Base-by-base conservation (phyloP, 2,329 filamentous ascomycete species). In the Claviceps purpurea region DNA sequence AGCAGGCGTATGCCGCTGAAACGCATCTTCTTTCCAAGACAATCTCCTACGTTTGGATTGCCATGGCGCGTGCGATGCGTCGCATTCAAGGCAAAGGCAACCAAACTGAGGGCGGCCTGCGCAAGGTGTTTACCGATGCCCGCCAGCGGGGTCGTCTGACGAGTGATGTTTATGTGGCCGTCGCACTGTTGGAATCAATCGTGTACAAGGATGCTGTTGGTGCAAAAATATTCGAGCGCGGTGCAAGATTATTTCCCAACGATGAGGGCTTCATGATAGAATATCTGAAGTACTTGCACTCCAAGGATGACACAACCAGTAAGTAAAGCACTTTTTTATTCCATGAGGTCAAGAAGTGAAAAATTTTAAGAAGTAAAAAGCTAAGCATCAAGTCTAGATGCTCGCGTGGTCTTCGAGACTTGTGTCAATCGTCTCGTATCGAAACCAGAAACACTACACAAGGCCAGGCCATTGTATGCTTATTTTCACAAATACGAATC, bases 401-500 rank as follows among this genome's bases (percentile, higher is more conserved):
- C 93, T 38, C 82, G 93, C 58, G 90, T 93, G 10, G 89, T 96
- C 2, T 98, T 98, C 61, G 93, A 97, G 66, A 96, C 90, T 16
- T 89, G 90, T 16, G 87, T 96, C 55, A 87, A 85, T 62, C 84
- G 84, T 56, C 77, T 97, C 44, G 79, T 85, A 7, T 77, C 85
- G 24, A 93, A 90, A 58, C 81, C 87, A 0, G 87, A 89, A 58
- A 80, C 81, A 11, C 70, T 84, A 1, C 69, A 76, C 51, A 93
- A 89, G 62, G 82, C 90, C 8, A 94, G 93, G 65, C 80, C 86
- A 1, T 78, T 98, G 0, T 95, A 95, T 61, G 75, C 82, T 2
- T 97, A 91, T 69, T 91, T 98, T 66, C 91, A 98, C 69, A 85
- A 90, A 60, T 95, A 95, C 64, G 93, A 98, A 70, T 90, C 89